Evolutionary conservation across 2,329 filamentous ascomycete genomes (phyloP).

Genomic region (Sarocladium brachiariae): DNA sequence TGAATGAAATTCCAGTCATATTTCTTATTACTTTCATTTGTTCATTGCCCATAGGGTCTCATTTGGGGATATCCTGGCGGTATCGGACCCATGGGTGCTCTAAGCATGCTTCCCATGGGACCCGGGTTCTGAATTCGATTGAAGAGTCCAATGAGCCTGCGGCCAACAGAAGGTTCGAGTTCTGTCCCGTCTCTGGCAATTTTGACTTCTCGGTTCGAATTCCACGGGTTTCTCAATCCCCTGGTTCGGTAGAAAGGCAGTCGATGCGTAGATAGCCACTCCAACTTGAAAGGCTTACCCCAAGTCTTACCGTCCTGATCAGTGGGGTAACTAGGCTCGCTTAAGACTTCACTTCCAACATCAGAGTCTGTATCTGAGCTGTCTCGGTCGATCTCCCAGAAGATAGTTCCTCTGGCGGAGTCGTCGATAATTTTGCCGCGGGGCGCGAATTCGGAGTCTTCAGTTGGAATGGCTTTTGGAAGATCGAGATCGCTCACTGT

Average conservation of each 20-base stretch:
- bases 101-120: constrained; percentile 14
- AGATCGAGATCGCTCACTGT: constrained; percentile 55
- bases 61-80: constrained; percentile 30
- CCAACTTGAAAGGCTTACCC: constrained; percentile 85
- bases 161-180: constrained; percentile 75
- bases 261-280: constrained; percentile 79
- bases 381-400: constrained; percentile 78
- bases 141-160: constrained; percentile 72
- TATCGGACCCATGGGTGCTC: constrained; percentile 27
- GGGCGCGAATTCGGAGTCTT: constrained; percentile 70
- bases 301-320: constrained; percentile 57
- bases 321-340: constrained; percentile 25
- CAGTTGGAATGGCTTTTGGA: constrained; percentile 72
- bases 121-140: constrained; percentile 37
- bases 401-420: constrained; percentile 87
- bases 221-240: constrained; percentile 87
- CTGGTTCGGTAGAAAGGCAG: constrained; percentile 85
- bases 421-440: constrained; percentile 87
- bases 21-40: background rate
- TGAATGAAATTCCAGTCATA: no score
- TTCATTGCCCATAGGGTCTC: constrained; percentile 27
- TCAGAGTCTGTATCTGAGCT: constrained; percentile 40
- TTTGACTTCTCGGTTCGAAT: constrained; percentile 90
- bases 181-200: constrained; percentile 94
- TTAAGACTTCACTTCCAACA: constrained; percentile 32